A percentile compares a stretch with the other conserved stretches of the same genome.
These are phyloP conservation scores for Mycena olivaceomarginata DNA, from an alignment of 768 basidiomycete genomes.

Conservation along the genomic window DNA sequence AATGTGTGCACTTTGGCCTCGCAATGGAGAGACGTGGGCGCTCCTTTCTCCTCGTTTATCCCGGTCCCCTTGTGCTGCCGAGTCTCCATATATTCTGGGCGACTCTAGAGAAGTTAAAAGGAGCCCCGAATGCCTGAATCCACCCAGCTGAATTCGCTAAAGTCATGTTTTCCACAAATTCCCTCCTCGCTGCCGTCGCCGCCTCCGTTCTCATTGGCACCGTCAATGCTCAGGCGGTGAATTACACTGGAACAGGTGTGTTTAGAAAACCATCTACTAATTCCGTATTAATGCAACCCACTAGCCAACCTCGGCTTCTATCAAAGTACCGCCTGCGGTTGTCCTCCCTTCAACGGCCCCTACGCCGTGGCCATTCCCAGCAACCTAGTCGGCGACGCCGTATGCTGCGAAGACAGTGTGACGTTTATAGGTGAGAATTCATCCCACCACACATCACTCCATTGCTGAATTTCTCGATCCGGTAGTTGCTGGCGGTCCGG, in stretches of 20 bases:
- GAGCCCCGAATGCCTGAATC: no score
- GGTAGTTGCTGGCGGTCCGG: neutral
- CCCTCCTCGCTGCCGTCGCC: no score
- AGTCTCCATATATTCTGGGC: no score
- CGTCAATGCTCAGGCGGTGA: neutral
- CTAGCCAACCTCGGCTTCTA: constrained; percentile 6
- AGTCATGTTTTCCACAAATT: no score
- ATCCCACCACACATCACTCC: neutral
- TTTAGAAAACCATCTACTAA: neutral
- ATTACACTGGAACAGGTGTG: neutral
- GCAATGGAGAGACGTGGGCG: no score
- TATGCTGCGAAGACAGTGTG: neutral
- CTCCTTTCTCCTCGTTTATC: no score
- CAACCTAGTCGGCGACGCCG: neutral
- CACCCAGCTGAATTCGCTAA: no score
- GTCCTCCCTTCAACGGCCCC: constrained; percentile 3
- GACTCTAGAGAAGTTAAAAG: no score
- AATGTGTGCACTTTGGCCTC: no score
- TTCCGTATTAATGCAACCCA: neutral
- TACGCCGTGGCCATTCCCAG: constrained; percentile 14
- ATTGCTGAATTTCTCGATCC: no score
- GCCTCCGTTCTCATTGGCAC: no score
- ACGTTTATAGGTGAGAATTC: constrained; percentile 1
- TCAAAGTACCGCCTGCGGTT: neutral
- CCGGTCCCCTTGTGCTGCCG: no score